These are phyloP conservation scores for Leishmania aethiopica DNA, from an alignment of 208 protist genomes.

Conservation along the genomic window DNA sequence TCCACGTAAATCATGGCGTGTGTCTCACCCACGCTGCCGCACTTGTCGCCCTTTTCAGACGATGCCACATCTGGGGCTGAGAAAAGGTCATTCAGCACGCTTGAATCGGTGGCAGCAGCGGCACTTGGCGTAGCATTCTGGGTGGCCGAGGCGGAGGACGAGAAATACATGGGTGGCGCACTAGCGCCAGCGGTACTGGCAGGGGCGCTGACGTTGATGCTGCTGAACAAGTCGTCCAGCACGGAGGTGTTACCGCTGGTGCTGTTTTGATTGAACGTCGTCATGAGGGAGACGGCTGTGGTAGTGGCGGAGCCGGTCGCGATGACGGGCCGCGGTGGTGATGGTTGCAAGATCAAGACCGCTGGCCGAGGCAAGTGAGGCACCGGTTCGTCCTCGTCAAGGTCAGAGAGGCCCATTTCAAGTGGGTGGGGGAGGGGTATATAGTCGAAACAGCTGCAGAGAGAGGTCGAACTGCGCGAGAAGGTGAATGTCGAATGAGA, in stretches of 20 bases:
- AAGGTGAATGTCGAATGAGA: not conserved
- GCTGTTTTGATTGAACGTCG: not conserved
- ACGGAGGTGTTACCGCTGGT: conserved; percentile 11
- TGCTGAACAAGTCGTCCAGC: conserved; percentile 72
- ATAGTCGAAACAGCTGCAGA: not conserved
- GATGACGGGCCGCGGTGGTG: not conserved
- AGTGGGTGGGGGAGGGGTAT: not conserved
- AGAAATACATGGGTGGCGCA: conserved; percentile 6
- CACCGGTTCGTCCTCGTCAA: conserved; percentile 68
- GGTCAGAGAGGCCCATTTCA: conserved; percentile 81
- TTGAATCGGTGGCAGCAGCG: conserved; percentile 5
- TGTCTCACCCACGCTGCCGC: not conserved
- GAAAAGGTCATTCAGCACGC: conserved; percentile 44
- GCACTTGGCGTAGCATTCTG: not conserved
- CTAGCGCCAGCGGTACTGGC: not conserved
- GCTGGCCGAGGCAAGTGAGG: conserved; percentile 11
- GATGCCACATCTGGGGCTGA: not conserved
- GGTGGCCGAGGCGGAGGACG: not conserved
- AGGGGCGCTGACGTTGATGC: conserved; percentile 21
- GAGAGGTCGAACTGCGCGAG: not conserved
- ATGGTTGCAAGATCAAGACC: conserved; percentile 3
- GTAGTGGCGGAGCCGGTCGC: not conserved
- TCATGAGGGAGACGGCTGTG: not conserved
- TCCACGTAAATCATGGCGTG: conserved; percentile 39
- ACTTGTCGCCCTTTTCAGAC: not conserved